Conservation (phyloP, 2,329 filamentous ascomycete species). For the Diaporthe amygdali region DNA sequence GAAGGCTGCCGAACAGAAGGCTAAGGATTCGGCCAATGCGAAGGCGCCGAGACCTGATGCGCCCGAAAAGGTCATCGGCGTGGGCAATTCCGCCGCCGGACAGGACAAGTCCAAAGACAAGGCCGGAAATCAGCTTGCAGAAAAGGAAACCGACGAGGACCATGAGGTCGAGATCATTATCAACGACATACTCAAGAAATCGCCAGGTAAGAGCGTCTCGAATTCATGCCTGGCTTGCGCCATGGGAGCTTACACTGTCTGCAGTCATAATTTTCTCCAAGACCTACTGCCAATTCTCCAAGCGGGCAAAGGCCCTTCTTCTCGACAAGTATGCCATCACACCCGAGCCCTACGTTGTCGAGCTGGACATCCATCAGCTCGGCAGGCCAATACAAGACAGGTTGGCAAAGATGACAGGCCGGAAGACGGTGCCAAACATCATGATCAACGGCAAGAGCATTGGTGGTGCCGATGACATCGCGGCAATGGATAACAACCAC, state of each 20-base stretch:
- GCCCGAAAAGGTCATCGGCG: conserved; percentile 62
- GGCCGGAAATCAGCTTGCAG: conserved; percentile 41
- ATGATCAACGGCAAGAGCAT: conserved; percentile 88
- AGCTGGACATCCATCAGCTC: conserved; percentile 82
- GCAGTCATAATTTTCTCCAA: conserved; percentile 96
- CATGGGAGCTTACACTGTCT: conserved; percentile 21
- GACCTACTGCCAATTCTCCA: conserved; percentile 86
- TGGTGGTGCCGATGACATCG: conserved; percentile 87
- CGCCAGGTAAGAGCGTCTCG: conserved; percentile 69
- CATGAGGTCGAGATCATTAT: conserved; percentile 73
- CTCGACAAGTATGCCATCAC: conserved; percentile 84
- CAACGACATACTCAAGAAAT: conserved; percentile 79
- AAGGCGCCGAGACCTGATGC: conserved; percentile 67
- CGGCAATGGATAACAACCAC: conserved; percentile 69
- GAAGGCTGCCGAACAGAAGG: conserved; percentile 71
- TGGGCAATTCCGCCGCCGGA: conserved; percentile 61
- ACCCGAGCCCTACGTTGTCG: conserved; percentile 84
- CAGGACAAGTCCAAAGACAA: conserved; percentile 52
- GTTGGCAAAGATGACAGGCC: conserved; percentile 75
- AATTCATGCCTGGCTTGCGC: conserved; percentile 16
- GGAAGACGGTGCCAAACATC: conserved; percentile 89
- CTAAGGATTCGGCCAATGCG: conserved; percentile 71
- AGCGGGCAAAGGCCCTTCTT: conserved; percentile 83
- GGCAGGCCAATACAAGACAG: conserved; percentile 75
- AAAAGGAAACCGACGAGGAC: conserved; percentile 60